phyloP scores from a whole-genome alignment of 2,329 filamentous ascomycete species.

The Alternaria infectoria region DNA sequence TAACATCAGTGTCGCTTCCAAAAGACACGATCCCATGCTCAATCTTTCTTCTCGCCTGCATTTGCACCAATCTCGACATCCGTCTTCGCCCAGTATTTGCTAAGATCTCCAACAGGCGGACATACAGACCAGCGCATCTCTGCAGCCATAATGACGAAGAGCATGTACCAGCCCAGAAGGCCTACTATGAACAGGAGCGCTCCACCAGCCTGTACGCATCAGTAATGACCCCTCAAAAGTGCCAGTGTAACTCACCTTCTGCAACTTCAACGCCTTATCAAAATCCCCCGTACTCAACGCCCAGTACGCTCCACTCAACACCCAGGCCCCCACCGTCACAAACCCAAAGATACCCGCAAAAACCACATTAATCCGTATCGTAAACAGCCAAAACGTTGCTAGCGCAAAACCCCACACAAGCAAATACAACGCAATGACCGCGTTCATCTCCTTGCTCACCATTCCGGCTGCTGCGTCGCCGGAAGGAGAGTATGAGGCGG shows the following conservation, averaged over 20 bases:
- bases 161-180: conserved; percentile 60
- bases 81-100: conserved; percentile 54
- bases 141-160: conserved; percentile 60
- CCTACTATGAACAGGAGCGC: conserved; percentile 55
- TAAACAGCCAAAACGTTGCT: conserved; percentile 60
- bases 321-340: conserved; percentile 54
- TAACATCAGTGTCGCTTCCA: not conserved
- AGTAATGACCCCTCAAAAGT: not conserved
- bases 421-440: conserved; percentile 57
- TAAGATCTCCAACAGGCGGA: conserved; percentile 60
- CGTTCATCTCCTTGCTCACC: conserved; percentile 55
- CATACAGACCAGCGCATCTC: conserved; percentile 60
- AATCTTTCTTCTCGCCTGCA: conserved; percentile 38
- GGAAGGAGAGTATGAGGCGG: conserved; percentile 52
- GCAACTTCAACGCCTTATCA: conserved; percentile 50
- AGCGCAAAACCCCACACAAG: conserved; percentile 62
- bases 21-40: not conserved
- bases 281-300: conserved; percentile 55
- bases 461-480: conserved; percentile 53
- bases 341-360: conserved; percentile 59
- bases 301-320: conserved; percentile 59
- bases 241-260: conserved; percentile 50
- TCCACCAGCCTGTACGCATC: conserved; percentile 39
- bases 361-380: conserved; percentile 58
- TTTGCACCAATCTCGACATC: conserved; percentile 35